A percentile compares a stretch with the other conserved stretches of the same genome.
Conservation (phyloP, 169 alveolate species). For the Babesia ovis region DNA sequence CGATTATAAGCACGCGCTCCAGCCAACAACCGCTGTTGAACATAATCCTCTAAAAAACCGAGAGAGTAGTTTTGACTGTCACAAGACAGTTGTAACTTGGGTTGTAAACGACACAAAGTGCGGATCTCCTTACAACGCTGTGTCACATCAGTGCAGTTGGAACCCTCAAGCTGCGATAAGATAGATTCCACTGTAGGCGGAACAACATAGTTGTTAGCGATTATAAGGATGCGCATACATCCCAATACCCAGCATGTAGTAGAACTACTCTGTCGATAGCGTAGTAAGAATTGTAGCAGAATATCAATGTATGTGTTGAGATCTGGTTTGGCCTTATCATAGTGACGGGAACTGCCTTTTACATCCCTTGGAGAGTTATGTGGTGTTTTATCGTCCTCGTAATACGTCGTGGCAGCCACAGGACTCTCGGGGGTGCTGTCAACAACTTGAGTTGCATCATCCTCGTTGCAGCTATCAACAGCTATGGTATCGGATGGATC, state of each 20-base stretch:
- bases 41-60: constrained; percentile 6
- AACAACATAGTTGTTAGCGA: constrained; percentile 15
- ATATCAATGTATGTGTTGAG: not conserved
- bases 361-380: not conserved
- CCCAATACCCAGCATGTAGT: constrained; percentile 39
- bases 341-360: not conserved
- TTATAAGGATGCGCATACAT: constrained; percentile 39
- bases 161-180: constrained; percentile 28
- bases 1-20: constrained; percentile 6
- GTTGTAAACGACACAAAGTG: not conserved
- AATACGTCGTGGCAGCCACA: too few relatives aligned
- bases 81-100: not conserved
- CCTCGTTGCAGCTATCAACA: not conserved
- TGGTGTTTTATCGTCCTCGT: not conserved
- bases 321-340: not conserved
- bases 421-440: not conserved
- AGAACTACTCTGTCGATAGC: not conserved
- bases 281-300: constrained; percentile 1
- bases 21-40: not conserved
- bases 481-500: not conserved
- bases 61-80: not conserved
- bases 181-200: constrained; percentile 1
- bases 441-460: not conserved
- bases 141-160: constrained; percentile 27
- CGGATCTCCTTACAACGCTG: constrained; percentile 60